A percentile compares a stretch with the other conserved stretches of the same genome.
phyloP scores from a whole-genome alignment of 768 basidiomycete genomes.

The Pisolithus marmoratus region DNA sequence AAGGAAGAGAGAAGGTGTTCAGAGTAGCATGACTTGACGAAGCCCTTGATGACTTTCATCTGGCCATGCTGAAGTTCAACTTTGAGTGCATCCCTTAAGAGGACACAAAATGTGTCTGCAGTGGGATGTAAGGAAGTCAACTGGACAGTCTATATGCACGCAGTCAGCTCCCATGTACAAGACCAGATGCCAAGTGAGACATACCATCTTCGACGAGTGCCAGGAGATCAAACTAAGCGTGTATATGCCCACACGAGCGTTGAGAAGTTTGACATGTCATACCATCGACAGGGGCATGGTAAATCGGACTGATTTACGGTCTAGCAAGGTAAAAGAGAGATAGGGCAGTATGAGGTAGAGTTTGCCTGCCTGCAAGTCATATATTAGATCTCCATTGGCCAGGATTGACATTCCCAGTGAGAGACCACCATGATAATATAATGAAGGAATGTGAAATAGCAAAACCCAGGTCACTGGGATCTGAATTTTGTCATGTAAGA shows the following conservation, averaged over 20 bases:
- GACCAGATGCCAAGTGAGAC: background rate
- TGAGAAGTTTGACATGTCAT: slow-evolving; percentile 88
- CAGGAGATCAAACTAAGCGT: slow-evolving; percentile 92
- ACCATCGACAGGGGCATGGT: slow-evolving; percentile 90
- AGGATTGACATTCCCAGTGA: too few relatives aligned
- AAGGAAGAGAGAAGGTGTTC: slow-evolving; percentile 71
- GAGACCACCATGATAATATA: too few relatives aligned
- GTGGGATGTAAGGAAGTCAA: slow-evolving; percentile 89
- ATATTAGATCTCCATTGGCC: background rate
- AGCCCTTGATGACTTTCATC: slow-evolving; percentile 90
- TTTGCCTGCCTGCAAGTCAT: slow-evolving; percentile 71
- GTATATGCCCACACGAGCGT: slow-evolving; percentile 90
- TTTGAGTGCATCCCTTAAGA: slow-evolving; percentile 86
- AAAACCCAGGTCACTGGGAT: too few relatives aligned
- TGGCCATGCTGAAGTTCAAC: slow-evolving; percentile 81
- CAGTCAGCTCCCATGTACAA: background rate
- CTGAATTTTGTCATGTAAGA: too few relatives aligned
- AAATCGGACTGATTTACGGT: slow-evolving; percentile 88
- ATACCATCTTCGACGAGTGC: slow-evolving; percentile 90
- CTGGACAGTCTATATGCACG: slow-evolving; percentile 67
- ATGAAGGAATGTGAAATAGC: too few relatives aligned
- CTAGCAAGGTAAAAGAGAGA: slow-evolving; percentile 84
- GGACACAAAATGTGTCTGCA: slow-evolving; percentile 86
- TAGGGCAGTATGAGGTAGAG: slow-evolving; percentile 85
- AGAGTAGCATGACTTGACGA: slow-evolving; percentile 90